Evolutionary conservation across 2,329 filamentous ascomycete genomes (phyloP).

Genomic region (Domatiomyces catenatus): DNA sequence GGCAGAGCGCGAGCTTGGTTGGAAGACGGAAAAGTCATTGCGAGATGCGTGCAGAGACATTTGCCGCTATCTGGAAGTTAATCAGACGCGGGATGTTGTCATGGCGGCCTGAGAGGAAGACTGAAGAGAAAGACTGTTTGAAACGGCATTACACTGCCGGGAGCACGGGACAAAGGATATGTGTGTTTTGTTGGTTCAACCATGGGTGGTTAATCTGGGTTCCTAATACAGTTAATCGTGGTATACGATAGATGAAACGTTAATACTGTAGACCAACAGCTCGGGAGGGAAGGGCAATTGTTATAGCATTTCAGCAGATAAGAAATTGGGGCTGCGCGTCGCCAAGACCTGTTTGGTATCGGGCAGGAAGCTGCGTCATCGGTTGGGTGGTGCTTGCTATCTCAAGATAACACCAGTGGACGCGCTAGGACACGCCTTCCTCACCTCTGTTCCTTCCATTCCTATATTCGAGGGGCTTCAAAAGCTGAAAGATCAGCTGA

Average conservation of each 20-base stretch:
- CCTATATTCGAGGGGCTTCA: neutral
- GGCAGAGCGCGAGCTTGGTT: conserved; percentile 39
- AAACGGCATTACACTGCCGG: neutral
- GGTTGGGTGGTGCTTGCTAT: neutral
- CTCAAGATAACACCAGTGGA: neutral
- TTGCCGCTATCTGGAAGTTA: conserved; percentile 4
- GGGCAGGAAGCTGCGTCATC: neutral
- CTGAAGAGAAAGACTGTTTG: no score
- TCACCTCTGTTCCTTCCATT: neutral
- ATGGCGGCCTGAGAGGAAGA: neutral
- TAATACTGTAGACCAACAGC: neutral
- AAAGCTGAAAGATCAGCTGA: conserved; percentile 16
- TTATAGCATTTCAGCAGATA: neutral
- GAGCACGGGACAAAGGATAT: no score
- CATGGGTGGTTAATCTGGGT: neutral
- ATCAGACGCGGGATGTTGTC: neutral
- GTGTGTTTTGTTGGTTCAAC: neutral
- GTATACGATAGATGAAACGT: neutral
- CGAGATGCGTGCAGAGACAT: conserved; percentile 25
- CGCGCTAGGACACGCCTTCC: neutral
- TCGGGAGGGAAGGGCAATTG: neutral
- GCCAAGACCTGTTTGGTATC: neutral
- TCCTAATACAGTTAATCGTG: neutral
- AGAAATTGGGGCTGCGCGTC: neutral
- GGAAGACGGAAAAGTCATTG: conserved; percentile 25